Percentiles rank a stretch among this genome's conserved stretches.
Conservation (phyloP, 1,139 yeast genomes). For the Geotrichum aggregatum region DNA sequence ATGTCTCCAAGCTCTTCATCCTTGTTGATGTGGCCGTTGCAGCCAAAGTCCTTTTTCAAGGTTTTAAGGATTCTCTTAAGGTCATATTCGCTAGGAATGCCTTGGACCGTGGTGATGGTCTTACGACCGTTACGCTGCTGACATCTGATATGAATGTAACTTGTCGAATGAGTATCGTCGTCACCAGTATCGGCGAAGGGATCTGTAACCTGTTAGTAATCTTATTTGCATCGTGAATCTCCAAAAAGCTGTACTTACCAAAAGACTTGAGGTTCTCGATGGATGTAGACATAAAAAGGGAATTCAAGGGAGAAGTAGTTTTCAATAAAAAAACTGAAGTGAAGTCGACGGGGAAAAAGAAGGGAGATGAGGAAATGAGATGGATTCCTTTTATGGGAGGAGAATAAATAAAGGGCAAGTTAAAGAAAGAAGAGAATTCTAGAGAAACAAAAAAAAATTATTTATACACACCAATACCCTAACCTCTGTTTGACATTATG, state of each 20-base stretch:
- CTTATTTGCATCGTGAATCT: not conserved
- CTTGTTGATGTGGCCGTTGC: constrained; percentile 96
- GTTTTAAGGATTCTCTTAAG: constrained; percentile 89
- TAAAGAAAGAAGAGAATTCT: not conserved
- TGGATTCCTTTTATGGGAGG: constrained; percentile 1
- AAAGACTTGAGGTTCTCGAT: constrained; percentile 96
- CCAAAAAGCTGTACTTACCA: constrained; percentile 47
- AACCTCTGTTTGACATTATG: not conserved
- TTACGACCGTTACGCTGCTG: constrained; percentile 99
- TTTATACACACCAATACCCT: constrained; percentile 1
- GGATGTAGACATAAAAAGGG: constrained; percentile 49
- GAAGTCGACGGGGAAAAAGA: not conserved
- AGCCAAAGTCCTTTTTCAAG: constrained; percentile 95
- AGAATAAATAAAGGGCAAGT: not conserved
- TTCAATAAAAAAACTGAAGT: not conserved
- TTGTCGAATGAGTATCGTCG: constrained; percentile 94
- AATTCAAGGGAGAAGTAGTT: constrained; percentile 1
- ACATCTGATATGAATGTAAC: constrained; percentile 96
- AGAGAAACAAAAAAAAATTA: not conserved
- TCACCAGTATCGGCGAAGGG: constrained; percentile 99
- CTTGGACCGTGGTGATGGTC: constrained; percentile 97
- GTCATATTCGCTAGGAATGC: constrained; percentile 92
- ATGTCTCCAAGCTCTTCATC: constrained; percentile 96
- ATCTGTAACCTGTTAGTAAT: constrained; percentile 43
- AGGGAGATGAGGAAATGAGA: constrained; percentile 5